Evolutionary conservation across 805 yeast species (phyloP), one percentile per base, ranked within the genome.

Genomic region (Komagataella pseudopastoris): DNA sequence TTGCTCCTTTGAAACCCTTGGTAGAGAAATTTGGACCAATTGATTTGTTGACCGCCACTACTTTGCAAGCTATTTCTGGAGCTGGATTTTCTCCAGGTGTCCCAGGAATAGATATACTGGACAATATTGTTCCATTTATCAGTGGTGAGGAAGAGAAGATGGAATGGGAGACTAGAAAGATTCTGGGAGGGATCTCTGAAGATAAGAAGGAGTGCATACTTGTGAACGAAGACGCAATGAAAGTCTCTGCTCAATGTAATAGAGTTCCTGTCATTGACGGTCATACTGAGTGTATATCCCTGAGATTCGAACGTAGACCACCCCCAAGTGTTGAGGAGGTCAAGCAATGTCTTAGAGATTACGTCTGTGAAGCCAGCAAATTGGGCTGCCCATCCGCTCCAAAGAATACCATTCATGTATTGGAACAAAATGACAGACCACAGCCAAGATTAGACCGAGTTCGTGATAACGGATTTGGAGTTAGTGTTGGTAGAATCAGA

Each of bases 81-180:
- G 99, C 96, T 20, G 99, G 99, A 2, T 93, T 87, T 67, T 86
- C 96, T 7, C 99, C 99, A 49, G 99, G 99, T 66, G 96, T 90
- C 52, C 81, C 96, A 20, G 93, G 95, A 57, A 90, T 93, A 68
- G 98, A 93, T 64, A 81, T 91, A 51, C 75, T 93, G 60, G 99
- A 93, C 70, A 93, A 93, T 71, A 77, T 93, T 58, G 88, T 93
- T 52, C 99, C 99, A 46, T 93, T 73, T 76, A 93, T 93, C 63
- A 75, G 89, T 57, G 97, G 98, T 48, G 99, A 93, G 71, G 99
- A 93, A 71, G 99, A 93, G 59, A 93, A 93, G 72, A 88, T 93
- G 60, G 99, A 93, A 71, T 89, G 95, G 95, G 99, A 93, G 74
- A 89, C 98, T 51, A 86, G 88, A 65, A 93, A 93, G 73, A 93